These are phyloP conservation scores for Colletotrichum phormii DNA, from an alignment of 2,329 filamentous ascomycete genomes.

Conservation along the genomic window DNA sequence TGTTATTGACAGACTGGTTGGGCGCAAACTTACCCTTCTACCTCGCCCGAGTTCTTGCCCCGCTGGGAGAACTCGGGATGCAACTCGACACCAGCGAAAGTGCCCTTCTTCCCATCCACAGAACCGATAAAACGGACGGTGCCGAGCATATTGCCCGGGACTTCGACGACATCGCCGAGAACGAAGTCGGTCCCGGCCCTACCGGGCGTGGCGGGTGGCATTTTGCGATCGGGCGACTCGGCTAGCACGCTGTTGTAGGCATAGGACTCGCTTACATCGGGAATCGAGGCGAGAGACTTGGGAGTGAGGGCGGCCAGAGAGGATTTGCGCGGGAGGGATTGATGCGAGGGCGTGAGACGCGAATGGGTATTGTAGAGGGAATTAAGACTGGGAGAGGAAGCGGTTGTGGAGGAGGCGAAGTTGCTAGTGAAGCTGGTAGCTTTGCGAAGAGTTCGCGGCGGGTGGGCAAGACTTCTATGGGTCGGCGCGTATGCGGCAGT, in stretches of 20 bases:
- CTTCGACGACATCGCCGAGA: constrained; percentile 88
- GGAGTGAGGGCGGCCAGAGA: constrained; percentile 77
- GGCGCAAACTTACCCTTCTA: constrained; percentile 79
- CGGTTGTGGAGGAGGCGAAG: constrained; percentile 52
- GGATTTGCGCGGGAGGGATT: constrained; percentile 73
- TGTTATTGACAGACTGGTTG: constrained; percentile 18
- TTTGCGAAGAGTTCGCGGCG: constrained; percentile 55
- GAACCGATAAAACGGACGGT: constrained; percentile 88
- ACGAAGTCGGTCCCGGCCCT: constrained; percentile 67
- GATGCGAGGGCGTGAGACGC: constrained; percentile 51
- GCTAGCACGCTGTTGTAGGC: constrained; percentile 66
- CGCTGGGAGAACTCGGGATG: constrained; percentile 81
- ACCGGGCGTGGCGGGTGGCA: constrained; percentile 67
- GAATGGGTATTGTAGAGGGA: constrained; percentile 62
- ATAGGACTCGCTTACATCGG: constrained; percentile 75
- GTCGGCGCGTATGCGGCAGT: constrained; percentile 35
- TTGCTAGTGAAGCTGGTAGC: constrained; percentile 48
- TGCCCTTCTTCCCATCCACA: constrained; percentile 89
- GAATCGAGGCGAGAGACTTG: constrained; percentile 71
- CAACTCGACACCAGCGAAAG: constrained; percentile 93
- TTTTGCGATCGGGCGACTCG: constrained; percentile 56
- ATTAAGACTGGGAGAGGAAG: constrained; percentile 71
- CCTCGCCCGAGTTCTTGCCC: constrained; percentile 96
- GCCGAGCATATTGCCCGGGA: constrained; percentile 92
- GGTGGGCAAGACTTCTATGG: constrained; percentile 36